Evolutionary conservation across 2,329 filamentous ascomycete species (phyloP), one percentile per base, ranked within the genome.

Genomic region (Colletotrichum karsti): DNA sequence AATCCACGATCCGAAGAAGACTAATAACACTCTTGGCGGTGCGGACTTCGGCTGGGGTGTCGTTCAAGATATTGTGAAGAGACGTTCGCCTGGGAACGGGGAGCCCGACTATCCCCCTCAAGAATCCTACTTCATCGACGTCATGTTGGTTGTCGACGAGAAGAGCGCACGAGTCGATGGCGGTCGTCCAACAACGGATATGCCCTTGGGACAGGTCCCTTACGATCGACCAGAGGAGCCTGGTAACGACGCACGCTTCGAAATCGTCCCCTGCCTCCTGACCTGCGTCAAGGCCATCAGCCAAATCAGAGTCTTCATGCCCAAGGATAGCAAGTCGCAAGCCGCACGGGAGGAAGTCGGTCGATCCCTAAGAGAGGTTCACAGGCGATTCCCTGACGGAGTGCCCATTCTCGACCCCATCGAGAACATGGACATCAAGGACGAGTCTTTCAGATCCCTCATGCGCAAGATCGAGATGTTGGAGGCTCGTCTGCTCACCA

Each of bases 381-480:
- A 93, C 79, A 90, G 90, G 72, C 91, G 96, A 26, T 98, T 99
- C 82, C 94, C 95, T 1, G 96, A 99, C 76, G 96, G 96, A 3
- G 84, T 99, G 63, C 92, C 96, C 3, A 86, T 95, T 7, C 83
- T 99, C 18, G 96, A 99, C 75, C 96, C 96, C 0, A 91, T 99
- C 41, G 95, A 98, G 79, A 95, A 98, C 76, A 98, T 99, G 96
- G 88, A 90, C 28, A 98, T 99, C 74, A 91, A 87, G 4, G 96
- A 98, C 74, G 94, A 97, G 1, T 91, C 90, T 0, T 98, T 99
- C 84, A 98, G 97, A 85, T 94, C 94, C 77, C 88, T 98, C 4
- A 87, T 98, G 63, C 84, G 94, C 80, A 98, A 98, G 88, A 98
- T 99, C 69, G 96, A 99, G 81, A 93, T 98, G 10, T 88, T 99